phyloP scores from a whole-genome alignment of 129 eudicot species.

The Flaveria bidentis region DNA sequence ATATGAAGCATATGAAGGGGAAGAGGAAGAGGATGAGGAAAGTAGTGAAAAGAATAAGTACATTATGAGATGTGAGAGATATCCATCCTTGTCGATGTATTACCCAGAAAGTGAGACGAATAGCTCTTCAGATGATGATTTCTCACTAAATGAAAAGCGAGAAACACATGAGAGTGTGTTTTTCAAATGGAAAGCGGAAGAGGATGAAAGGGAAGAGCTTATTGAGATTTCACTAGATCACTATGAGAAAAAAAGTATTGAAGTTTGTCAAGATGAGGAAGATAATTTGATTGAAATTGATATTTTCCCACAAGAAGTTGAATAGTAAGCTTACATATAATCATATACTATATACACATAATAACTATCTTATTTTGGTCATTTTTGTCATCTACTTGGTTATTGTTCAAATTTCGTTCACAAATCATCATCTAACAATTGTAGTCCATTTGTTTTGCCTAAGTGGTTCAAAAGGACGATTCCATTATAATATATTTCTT shows the following conservation, averaged over 20 bases:
- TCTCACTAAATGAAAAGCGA: slow-evolving; percentile 40
- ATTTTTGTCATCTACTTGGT: neutral
- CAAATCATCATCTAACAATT: neutral
- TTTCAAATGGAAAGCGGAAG: slow-evolving; percentile 55
- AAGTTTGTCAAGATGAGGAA: slow-evolving; percentile 53
- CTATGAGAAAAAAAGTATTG: slow-evolving; percentile 38
- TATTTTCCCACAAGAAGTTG: slow-evolving; percentile 40
- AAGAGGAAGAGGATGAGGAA: slow-evolving; percentile 42
- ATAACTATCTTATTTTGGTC: neutral
- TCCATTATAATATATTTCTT: neutral
- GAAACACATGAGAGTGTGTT: slow-evolving; percentile 44
- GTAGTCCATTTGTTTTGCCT: neutral
- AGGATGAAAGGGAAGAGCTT: slow-evolving; percentile 61
- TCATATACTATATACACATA: neutral
- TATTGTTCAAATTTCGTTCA: neutral
- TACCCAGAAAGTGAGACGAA: slow-evolving; percentile 76
- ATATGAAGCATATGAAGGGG: slow-evolving; percentile 77
- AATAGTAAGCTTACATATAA: slow-evolving; percentile 4
- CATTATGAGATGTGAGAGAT: slow-evolving; percentile 30
- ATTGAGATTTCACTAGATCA: slow-evolving; percentile 72
- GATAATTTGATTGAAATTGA: slow-evolving; percentile 87
- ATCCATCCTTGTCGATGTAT: slow-evolving; percentile 61
- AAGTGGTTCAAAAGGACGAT: neutral
- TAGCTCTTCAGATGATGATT: slow-evolving; percentile 57
- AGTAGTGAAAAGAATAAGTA: slow-evolving; percentile 25